Evolutionary conservation across 305 asterid genomes (phyloP).

Genomic region (Striga hermonthica): DNA sequence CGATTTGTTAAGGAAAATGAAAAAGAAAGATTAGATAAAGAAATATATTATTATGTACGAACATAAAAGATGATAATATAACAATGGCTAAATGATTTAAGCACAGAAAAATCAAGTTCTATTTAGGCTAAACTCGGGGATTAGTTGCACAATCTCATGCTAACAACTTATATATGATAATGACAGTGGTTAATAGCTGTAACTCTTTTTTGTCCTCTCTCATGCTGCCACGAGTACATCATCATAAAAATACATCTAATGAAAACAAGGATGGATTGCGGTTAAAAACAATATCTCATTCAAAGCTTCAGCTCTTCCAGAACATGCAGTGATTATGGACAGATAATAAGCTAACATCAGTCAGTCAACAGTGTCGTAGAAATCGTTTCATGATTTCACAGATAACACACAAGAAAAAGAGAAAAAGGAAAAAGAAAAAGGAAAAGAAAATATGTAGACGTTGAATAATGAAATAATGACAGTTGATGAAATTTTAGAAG

Average conservation of each 20-base stretch:
- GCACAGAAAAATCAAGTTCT: too few species aligned
- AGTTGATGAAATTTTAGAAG: not conserved
- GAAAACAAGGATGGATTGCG: not conserved
- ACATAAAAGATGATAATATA: not conserved
- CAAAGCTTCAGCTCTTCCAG: not conserved
- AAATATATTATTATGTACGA: not conserved
- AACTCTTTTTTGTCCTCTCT: too few species aligned
- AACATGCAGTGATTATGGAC: not conserved
- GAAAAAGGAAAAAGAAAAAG: too few species aligned
- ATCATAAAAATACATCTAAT: not conserved
- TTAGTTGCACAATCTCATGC: too few species aligned
- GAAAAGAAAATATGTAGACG: not conserved
- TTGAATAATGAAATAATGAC: conserved; percentile 1
- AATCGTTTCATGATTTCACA: too few species aligned
- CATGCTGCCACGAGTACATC: too few species aligned
- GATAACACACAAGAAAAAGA: too few species aligned
- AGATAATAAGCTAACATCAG: not conserved
- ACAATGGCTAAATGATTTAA: too few species aligned
- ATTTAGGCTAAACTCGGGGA: too few species aligned
- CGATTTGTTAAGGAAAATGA: not conserved
- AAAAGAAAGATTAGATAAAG: not conserved
- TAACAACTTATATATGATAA: too few species aligned
- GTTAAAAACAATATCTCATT: not conserved
- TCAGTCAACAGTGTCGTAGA: not conserved
- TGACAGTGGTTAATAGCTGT: too few species aligned